These are phyloP conservation scores for Gaeumannomyces sp. DNA, from an alignment of 2,329 filamentous ascomycete species.

Conservation along the genomic window DNA sequence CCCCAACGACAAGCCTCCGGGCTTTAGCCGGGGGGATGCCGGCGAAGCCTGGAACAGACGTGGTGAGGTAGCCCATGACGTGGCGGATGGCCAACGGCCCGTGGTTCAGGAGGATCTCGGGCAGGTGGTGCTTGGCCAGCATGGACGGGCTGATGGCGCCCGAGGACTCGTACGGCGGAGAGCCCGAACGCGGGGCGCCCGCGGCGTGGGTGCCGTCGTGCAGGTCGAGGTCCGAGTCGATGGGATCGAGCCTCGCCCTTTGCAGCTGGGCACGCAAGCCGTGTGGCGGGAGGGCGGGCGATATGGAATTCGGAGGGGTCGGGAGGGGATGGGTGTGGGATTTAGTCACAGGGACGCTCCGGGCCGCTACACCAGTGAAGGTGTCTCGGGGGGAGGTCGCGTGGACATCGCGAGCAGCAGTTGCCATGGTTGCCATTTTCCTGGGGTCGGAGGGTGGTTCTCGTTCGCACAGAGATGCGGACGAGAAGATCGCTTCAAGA, in stretches of 20 bases:
- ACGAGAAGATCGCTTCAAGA: constrained; percentile 35
- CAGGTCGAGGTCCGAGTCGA: constrained; percentile 85
- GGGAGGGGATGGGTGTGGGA: constrained; percentile 68
- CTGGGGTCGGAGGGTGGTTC: constrained; percentile 20
- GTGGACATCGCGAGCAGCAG: constrained; percentile 62
- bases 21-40: constrained; percentile 85
- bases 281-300: constrained; percentile 76
- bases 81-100: constrained; percentile 91
- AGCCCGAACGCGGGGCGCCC: constrained; percentile 26
- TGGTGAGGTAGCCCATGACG: constrained; percentile 90
- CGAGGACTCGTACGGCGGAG: constrained; percentile 47
- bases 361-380: constrained; percentile 66
- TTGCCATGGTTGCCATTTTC: constrained; percentile 59
- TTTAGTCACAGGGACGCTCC: constrained; percentile 57
- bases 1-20: constrained; percentile 83
- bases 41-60: constrained; percentile 87
- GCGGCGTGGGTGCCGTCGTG: constrained; percentile 56
- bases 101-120: constrained; percentile 81
- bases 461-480: constrained; percentile 4
- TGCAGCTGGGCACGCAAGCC: constrained; percentile 65
- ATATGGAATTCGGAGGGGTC: constrained; percentile 93
- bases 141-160: constrained; percentile 79
- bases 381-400: constrained; percentile 60
- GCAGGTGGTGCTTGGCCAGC: constrained; percentile 84
- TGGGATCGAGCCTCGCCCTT: constrained; percentile 52